Evolutionary conservation across 2,329 filamentous ascomycete genomes (phyloP), one percentile per base, ranked within the genome.

Genomic region (Pestalotiopsis sp.): DNA sequence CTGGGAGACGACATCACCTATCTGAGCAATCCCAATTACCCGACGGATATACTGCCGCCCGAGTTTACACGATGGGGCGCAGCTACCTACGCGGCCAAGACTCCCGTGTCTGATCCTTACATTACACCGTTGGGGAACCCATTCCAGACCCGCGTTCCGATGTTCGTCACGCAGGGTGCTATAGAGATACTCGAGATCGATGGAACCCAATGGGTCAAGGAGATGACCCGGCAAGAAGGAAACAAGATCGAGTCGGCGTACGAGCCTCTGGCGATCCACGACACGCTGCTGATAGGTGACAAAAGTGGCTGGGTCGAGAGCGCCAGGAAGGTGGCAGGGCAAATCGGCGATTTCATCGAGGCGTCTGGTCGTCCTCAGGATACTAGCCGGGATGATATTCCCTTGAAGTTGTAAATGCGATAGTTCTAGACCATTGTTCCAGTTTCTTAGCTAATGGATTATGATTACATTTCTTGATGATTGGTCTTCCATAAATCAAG

Each of bases 191-290:
- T 82, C 55, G 76, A 77, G 71, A 69, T 77, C 12, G 79, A 80
- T 7, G 76, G 76, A 9, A 85, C 86, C 36, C 89, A 86, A 76
- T 93, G 91, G 91, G 86, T 91, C 59, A 88, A 70, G 23, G 73
- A 75, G 67, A 77, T 77, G 76, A n/a, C 52, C 4, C 31, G 60
- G 1, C 68, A 73, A 2, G 49, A 69, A 57, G 70, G 72, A 4
- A 76, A 76, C 49, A 57, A 59, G 12, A 25, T 86, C 1, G 77
- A 78, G 65, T 68, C 83, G 13, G 77, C 83, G 70, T 74, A 82
- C 3, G 81, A 83, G 71, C 71, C 79, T 62, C 69, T 74, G 11
- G 81, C 78, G 3, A 79, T 80, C 23, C 85, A 87, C 72, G 86
- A 87, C 74, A 81, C 85, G 6, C 68, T 85, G 20, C 64, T 83